Conservation (phyloP, 768 basidiomycete genomes). For the Auricularia auricula-judae region DNA sequence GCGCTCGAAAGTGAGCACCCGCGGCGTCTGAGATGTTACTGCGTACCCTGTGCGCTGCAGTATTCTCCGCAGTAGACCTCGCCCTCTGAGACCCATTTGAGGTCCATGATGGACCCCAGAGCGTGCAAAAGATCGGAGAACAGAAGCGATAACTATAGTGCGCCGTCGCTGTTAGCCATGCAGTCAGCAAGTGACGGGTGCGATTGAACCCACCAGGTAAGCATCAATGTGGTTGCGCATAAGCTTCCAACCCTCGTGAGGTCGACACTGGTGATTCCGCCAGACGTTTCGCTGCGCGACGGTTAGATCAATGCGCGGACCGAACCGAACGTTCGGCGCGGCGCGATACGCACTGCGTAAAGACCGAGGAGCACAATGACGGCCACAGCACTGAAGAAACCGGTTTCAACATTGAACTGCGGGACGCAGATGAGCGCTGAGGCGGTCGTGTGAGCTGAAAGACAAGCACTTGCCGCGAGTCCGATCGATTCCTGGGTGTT, state of each 20-base stretch:
- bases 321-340: not conserved
- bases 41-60: slow-evolving; percentile 27
- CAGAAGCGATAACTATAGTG: slow-evolving; percentile 15
- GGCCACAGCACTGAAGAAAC: slow-evolving; percentile 23
- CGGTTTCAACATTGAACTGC: slow-evolving; percentile 25
- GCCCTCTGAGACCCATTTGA: slow-evolving; percentile 27
- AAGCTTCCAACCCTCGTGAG: slow-evolving; percentile 15
- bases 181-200: not conserved
- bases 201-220: slow-evolving; percentile 23
- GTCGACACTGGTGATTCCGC: slow-evolving; percentile 14
- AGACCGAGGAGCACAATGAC: slow-evolving; percentile 22
- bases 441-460: not conserved
- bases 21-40: not conserved
- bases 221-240: slow-evolving; percentile 28
- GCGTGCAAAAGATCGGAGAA: slow-evolving; percentile 27
- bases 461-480: slow-evolving; percentile 18
- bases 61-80: slow-evolving; percentile 23
- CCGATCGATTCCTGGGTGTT: slow-evolving; percentile 20
- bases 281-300: slow-evolving; percentile 18
- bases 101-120: slow-evolving; percentile 25
- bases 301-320: not conserved
- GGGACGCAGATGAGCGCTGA: not conserved
- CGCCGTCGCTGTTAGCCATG: slow-evolving; percentile 10
- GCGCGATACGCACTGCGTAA: slow-evolving; percentile 17
- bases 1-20: not conserved